phyloP scores from a whole-genome alignment of 805 yeast genomes.

The Pichia exigua region DNA sequence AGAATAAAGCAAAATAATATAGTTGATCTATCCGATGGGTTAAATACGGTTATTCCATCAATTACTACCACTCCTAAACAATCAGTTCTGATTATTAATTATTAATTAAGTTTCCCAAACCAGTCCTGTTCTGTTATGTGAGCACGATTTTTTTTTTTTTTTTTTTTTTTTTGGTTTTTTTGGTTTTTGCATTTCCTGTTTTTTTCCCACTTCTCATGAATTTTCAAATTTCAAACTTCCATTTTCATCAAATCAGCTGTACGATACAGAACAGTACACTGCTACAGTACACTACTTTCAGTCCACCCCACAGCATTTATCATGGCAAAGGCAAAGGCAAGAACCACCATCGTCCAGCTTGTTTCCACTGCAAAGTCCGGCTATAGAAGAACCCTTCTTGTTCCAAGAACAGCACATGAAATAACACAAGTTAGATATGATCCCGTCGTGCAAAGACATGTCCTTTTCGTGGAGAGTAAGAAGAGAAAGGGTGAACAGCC shows the following conservation, averaged over 20 bases:
- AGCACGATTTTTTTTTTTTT: no score
- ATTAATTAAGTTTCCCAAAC: background rate
- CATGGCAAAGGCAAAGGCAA: slow-evolving; percentile 52
- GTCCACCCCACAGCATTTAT: background rate
- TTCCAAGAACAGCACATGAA: slow-evolving; percentile 74
- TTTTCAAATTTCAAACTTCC: background rate
- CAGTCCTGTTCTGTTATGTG: background rate
- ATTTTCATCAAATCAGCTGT: no score
- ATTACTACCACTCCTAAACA: no score
- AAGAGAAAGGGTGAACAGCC: slow-evolving; percentile 65
- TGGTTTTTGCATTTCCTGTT: background rate
- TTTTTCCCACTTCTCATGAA: background rate
- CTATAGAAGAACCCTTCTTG: slow-evolving; percentile 65
- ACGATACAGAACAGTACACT: no score
- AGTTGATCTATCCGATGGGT: no score
- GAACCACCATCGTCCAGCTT: slow-evolving; percentile 76
- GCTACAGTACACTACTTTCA: no score
- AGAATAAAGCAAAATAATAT: background rate
- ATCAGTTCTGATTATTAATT: no score
- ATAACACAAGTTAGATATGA: slow-evolving; percentile 82
- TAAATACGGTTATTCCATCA: no score
- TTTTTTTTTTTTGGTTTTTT: no score
- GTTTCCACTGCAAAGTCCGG: slow-evolving; percentile 91
- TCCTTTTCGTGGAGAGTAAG: slow-evolving; percentile 79
- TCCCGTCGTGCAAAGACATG: slow-evolving; percentile 84